These are phyloP conservation scores for Fusarium lyarnte DNA, from an alignment of 2,329 filamentous ascomycete species.

Conservation along the genomic window DNA sequence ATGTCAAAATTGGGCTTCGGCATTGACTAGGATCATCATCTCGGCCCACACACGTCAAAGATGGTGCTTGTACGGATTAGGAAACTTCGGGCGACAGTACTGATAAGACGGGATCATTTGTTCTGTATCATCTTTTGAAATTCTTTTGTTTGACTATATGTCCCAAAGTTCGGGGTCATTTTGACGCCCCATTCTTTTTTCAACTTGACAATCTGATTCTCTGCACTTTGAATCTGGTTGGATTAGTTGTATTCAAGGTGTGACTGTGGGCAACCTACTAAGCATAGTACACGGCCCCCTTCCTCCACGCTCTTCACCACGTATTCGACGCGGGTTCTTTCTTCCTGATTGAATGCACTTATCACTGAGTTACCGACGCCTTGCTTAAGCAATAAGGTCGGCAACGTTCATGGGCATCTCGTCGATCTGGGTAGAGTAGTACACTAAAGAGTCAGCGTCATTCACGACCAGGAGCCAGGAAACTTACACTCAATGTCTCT, in stretches of 20 bases:
- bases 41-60: background rate
- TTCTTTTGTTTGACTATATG: background rate
- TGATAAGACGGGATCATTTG: background rate
- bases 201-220: slow-evolving; percentile 15
- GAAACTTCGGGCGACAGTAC: slow-evolving; percentile 22
- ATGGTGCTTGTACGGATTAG: slow-evolving; percentile 18
- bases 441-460: slow-evolving; percentile 67
- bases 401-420: slow-evolving; percentile 98
- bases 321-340: slow-evolving; percentile 26
- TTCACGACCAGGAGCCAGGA: background rate
- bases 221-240: background rate
- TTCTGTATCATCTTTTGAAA: slow-evolving; percentile 4
- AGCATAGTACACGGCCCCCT: slow-evolving; percentile 40
- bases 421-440: slow-evolving; percentile 96
- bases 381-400: slow-evolving; percentile 62
- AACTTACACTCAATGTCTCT: slow-evolving; percentile 93
- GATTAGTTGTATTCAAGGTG: background rate
- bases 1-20: slow-evolving; percentile 16
- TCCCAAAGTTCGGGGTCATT: background rate
- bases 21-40: background rate
- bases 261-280: slow-evolving; percentile 29
- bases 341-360: background rate
- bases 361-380: background rate
- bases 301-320: slow-evolving; percentile 42
- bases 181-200: background rate